A percentile compares a stretch with the other conserved stretches of the same genome.
Evolutionary conservation across 108 stramenopile genomes (phyloP).

Genomic region (Fragilaria radians): DNA sequence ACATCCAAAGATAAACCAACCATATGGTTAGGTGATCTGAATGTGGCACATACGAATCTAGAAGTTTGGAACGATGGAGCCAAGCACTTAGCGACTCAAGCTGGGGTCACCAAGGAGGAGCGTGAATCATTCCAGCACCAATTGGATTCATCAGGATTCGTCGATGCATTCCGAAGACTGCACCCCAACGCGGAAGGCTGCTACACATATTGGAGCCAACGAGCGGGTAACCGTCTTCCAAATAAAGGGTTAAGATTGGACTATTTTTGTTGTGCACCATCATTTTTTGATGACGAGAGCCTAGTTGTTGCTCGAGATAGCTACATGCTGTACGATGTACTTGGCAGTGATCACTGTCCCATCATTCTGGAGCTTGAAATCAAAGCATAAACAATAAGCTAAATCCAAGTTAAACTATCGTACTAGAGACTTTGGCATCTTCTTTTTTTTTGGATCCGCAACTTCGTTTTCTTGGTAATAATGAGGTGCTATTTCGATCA

Average conservation of each 20-base stretch:
- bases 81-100: constrained; percentile 83
- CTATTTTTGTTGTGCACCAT: constrained; percentile 79
- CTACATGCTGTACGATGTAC: constrained; percentile 65
- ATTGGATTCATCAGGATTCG: constrained; percentile 55
- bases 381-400: constrained; percentile 13
- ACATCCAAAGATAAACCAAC: constrained; percentile 61
- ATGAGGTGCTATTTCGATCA: constrained; percentile 97
- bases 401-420: neutral
- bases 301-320: constrained; percentile 68
- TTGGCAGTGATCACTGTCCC: constrained; percentile 85
- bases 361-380: constrained; percentile 73
- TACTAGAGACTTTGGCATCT: constrained; percentile 61
- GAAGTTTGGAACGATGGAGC: constrained; percentile 93
- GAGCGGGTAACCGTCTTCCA: constrained; percentile 82
- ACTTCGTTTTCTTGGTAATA: constrained; percentile 93
- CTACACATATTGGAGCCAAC: constrained; percentile 86
- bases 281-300: constrained; percentile 45
- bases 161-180: constrained; percentile 83
- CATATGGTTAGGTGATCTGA: constrained; percentile 90
- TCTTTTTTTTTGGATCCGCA: constrained; percentile 83
- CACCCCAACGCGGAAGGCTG: constrained; percentile 80
- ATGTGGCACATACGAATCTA: constrained; percentile 78
- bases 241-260: constrained; percentile 91
- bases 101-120: constrained; percentile 84
- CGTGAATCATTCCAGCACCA: constrained; percentile 73